These are phyloP conservation scores for Claviceps monticola DNA, from an alignment of 2,329 filamentous ascomycete genomes.

Conservation along the genomic window DNA sequence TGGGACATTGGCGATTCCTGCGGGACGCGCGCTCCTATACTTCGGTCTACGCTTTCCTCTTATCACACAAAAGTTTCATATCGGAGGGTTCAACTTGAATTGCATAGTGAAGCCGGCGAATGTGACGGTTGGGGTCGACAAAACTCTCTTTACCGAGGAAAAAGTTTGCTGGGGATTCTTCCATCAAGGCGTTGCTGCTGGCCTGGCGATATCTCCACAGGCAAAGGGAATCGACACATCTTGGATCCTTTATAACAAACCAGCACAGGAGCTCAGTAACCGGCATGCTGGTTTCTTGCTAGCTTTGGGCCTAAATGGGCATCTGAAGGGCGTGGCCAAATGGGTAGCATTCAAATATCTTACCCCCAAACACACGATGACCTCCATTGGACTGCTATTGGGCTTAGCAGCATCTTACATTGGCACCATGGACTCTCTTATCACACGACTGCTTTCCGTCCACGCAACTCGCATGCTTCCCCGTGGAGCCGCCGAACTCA, in stretches of 20 bases:
- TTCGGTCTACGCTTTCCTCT: constrained; percentile 79
- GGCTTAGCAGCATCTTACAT: constrained; percentile 88
- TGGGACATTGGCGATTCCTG: constrained; percentile 76
- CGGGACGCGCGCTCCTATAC: constrained; percentile 75
- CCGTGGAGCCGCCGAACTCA: constrained; percentile 81
- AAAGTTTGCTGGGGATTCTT: constrained; percentile 99
- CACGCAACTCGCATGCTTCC: constrained; percentile 93
- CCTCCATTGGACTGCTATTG: constrained; percentile 85
- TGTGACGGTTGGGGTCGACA: constrained; percentile 86
- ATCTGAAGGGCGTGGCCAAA: constrained; percentile 86
- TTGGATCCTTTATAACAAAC: constrained; percentile 98
- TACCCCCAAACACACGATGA: constrained; percentile 99
- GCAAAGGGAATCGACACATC: constrained; percentile 94
- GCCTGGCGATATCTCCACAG: constrained; percentile 75
- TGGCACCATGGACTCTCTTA: constrained; percentile 92
- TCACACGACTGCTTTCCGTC: constrained; percentile 84
- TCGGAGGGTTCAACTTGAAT: constrained; percentile 81
- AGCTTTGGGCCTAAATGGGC: constrained; percentile 83
- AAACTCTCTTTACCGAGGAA: constrained; percentile 76
- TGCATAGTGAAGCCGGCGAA: constrained; percentile 87
- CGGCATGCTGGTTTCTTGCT: constrained; percentile 91
- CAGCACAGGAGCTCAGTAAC: constrained; percentile 72
- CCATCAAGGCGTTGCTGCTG: constrained; percentile 88
- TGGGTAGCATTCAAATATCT: constrained; percentile 99
- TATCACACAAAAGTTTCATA: constrained; percentile 80